These are phyloP conservation scores for Barbarea vulgaris DNA, from an alignment of 345 rosid genomes.

Conservation along the genomic window DNA sequence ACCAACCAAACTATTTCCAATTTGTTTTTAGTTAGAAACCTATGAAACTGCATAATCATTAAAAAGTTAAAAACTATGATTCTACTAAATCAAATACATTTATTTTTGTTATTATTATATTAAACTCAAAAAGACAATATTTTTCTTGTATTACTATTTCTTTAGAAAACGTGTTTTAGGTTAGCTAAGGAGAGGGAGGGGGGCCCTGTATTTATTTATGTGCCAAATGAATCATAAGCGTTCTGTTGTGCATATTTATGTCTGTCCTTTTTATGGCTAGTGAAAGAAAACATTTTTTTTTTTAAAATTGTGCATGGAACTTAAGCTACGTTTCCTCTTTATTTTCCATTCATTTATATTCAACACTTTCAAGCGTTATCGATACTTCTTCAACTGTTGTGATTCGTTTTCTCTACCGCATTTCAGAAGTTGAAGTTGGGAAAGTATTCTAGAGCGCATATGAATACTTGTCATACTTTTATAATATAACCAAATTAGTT, in stretches of 20 bases:
- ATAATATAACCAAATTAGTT: neutral
- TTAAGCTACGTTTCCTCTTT: conserved; percentile 24
- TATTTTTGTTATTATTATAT: neutral
- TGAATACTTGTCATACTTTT: neutral
- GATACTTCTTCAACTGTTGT: neutral
- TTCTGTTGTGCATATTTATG: conserved; percentile 13
- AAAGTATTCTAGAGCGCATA: neutral
- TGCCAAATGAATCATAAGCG: conserved; percentile 5
- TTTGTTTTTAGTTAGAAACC: neutral
- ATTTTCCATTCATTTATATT: conserved; percentile 20
- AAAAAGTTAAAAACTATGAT: neutral
- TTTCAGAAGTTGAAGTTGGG: neutral
- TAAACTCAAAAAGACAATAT: neutral
- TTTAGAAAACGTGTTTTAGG: neutral
- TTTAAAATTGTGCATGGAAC: conserved; percentile 36
- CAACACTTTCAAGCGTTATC: neutral
- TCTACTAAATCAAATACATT: neutral
- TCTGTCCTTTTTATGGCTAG: neutral
- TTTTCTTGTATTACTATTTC: neutral
- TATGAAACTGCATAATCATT: neutral
- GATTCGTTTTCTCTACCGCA: neutral
- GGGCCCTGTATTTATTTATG: neutral
- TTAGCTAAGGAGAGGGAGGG: conserved; percentile 7
- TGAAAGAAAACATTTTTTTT: neutral
- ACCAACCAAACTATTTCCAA: neutral